Conservation (phyloP, 176 grass and related monocot genomes). For the Typha latifolia region DNA sequence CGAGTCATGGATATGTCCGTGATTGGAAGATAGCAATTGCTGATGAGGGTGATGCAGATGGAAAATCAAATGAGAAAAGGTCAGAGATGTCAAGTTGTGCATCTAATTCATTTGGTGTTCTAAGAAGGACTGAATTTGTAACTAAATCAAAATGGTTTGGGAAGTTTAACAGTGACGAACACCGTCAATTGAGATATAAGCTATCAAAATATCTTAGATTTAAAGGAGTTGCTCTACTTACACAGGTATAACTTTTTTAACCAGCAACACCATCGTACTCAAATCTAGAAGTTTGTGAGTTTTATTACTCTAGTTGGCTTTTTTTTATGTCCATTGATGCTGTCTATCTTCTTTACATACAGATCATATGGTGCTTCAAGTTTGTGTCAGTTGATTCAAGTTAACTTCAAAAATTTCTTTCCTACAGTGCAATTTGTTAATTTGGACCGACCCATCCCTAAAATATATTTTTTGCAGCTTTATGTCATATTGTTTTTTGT, state of each 20-base stretch:
- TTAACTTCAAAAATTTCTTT: not conserved
- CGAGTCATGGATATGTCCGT: constrained; percentile 14
- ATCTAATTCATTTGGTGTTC: constrained; percentile 20
- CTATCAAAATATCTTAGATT: constrained; percentile 36
- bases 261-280: no score
- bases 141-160: constrained; percentile 52
- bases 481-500: no score
- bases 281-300: not conserved
- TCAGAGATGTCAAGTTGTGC: constrained; percentile 18
- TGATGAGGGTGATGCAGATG: constrained; percentile 27
- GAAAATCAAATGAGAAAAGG: constrained; percentile 15
- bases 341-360: not conserved
- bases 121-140: constrained; percentile 37
- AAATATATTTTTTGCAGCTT: no score
- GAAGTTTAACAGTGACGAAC: constrained; percentile 58
- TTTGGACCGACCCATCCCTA: no score
- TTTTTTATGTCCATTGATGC: not conserved
- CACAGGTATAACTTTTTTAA: constrained; percentile 36
- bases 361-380: no score
- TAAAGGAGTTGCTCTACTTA: constrained; percentile 25
- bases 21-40: constrained; percentile 49
- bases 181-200: constrained; percentile 27
- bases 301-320: not conserved
- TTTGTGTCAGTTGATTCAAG: not conserved
- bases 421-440: not conserved